Evolutionary conservation across 2,329 filamentous ascomycete genomes (phyloP), one percentile per base, ranked within the genome.

Genomic region (Incumbomyces lentus): DNA sequence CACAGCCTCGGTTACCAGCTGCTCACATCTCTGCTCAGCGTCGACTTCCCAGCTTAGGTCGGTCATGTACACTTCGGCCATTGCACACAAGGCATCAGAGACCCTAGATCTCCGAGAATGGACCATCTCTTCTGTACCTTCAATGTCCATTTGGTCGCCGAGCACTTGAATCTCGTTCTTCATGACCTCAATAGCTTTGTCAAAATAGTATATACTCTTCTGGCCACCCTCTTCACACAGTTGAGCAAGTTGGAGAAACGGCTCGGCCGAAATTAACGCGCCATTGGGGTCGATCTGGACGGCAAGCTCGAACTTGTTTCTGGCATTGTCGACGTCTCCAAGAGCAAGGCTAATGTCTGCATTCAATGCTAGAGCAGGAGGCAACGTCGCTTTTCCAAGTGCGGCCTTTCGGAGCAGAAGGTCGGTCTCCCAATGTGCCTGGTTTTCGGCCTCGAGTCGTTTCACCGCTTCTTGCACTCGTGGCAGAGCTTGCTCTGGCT

Each of bases 1-100:
- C 47, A 92, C 81, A 19, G 92, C 92, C 69, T 98, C 88, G 5
- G 89, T 94, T 53, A 96, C 79, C 49, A 95, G 79, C 4, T 78
- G 71, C 67, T 98, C 90, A 70, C 93, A 98, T 55, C 82, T 78
- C 55, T 77, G 71, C 69, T 98, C 92, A 4, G 90, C 92, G 60
- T 95, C 88, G 44, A 81, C 79, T 66, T 95, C 89, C 63, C 78
- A 92, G 59, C 85, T 92, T 58, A 96, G 69, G 69, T 98, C 92
- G 10, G 92, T 98, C 92, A 98, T 98, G 72, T 95, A 98, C 41
- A 98, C 87, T 69, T 98, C 92, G 6, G 86, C 82, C 50, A 96
- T 86, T 22, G 86, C 87, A 66, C 93, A 98, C 31, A 98, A 75
- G n/a, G 89, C 86, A 57, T 87, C 87, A 2, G 88, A 86, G 31